Conservation (phyloP, 2,329 filamentous ascomycete species). For the Hypoxylon sp. region DNA sequence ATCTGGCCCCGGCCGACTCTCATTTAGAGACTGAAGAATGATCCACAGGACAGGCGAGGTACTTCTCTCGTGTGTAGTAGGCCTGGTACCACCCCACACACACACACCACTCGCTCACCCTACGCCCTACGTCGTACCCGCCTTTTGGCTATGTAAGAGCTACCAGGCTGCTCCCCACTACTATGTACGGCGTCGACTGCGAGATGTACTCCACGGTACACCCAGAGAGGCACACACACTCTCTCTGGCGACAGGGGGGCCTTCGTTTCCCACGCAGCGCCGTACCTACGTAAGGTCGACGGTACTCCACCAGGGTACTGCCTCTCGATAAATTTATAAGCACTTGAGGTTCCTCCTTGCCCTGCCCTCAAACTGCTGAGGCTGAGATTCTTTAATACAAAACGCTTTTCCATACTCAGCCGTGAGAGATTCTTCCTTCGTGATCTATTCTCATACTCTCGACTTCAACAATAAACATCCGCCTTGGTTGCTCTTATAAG, state of each 20-base stretch:
- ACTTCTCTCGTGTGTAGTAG: conserved; percentile 26
- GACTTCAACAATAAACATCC: conserved; percentile 26
- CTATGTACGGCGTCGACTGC: conserved; percentile 27
- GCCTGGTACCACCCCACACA: conserved; percentile 35
- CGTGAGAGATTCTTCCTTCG: conserved; percentile 34
- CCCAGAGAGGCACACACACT: no score
- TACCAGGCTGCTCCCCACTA: conserved; percentile 28
- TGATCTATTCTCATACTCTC: conserved; percentile 33
- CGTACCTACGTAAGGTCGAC: conserved; percentile 37
- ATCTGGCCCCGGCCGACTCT: conserved; percentile 25
- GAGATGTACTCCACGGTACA: conserved; percentile 35
- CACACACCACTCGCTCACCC: conserved; percentile 16
- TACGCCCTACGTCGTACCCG: conserved; percentile 32
- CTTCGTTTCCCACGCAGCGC: conserved; percentile 30
- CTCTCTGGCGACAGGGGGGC: conserved; percentile 25
- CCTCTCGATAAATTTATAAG: conserved; percentile 42
- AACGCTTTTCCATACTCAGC: conserved; percentile 40
- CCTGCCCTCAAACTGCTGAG: conserved; percentile 39
- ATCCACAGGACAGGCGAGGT: conserved; percentile 38
- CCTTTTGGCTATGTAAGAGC: conserved; percentile 32
- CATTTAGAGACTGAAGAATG: conserved; percentile 33
- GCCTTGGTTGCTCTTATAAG: conserved; percentile 34
- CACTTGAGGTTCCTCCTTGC: conserved; percentile 37
- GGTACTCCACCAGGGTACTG: conserved; percentile 36
- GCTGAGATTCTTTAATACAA: conserved; percentile 43